phyloP scores from a whole-genome alignment of 106 monocot species.

The Vanilla planifolia region DNA sequence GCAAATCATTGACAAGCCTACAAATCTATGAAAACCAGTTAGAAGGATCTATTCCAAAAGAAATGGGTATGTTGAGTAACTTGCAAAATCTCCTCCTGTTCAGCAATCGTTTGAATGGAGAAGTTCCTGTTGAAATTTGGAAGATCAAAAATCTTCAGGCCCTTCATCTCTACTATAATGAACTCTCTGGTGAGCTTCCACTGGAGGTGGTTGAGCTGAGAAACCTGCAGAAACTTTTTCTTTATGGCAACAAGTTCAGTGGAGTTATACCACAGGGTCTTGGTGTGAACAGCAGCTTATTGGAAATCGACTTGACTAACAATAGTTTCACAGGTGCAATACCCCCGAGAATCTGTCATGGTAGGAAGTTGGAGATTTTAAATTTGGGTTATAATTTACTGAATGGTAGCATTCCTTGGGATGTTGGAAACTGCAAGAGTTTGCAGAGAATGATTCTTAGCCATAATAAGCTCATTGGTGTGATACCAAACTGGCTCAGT shows the following conservation, averaged over 20 bases:
- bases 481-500: conserved; percentile 34
- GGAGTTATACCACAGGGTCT: conserved; percentile 67
- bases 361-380: conserved; percentile 30
- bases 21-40: conserved; percentile 52
- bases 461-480: conserved; percentile 50
- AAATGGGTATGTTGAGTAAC: conserved; percentile 41
- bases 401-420: conserved; percentile 48
- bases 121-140: conserved; percentile 64
- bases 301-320: conserved; percentile 43
- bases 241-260: conserved; percentile 52
- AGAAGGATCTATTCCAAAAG: conserved; percentile 51
- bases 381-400: conserved; percentile 53
- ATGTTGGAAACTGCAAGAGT: conserved; percentile 43
- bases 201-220: conserved; percentile 39
- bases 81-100: conserved; percentile 45
- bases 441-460: conserved; percentile 56
- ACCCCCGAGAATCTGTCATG: conserved; percentile 53
- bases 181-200: conserved; percentile 55
- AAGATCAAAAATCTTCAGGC: conserved; percentile 36
- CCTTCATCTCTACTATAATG: conserved; percentile 54
- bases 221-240: conserved; percentile 48
- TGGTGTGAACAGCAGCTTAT: conserved; percentile 46
- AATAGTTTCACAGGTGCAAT: conserved; percentile 63
- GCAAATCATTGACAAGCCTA: conserved; percentile 33
- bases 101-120: conserved; percentile 53